A percentile compares a stretch with the other conserved stretches of the same genome.
These are phyloP conservation scores for Quillaja saponaria DNA, from an alignment of 306 rosid species.

Conservation along the genomic window DNA sequence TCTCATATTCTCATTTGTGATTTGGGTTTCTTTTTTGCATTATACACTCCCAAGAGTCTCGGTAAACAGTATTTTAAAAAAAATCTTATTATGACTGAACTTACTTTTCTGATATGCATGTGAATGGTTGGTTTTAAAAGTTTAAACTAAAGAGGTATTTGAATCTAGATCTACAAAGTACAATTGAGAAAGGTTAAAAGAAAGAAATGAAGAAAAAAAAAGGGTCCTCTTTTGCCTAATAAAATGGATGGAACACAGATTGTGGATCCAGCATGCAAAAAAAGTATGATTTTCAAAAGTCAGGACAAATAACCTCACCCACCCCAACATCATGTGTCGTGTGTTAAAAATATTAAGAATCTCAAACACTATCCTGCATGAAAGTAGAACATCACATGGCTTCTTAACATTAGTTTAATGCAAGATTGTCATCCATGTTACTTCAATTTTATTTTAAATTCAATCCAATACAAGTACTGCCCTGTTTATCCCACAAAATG, in stretches of 20 bases:
- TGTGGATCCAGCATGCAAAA: conserved; percentile 65
- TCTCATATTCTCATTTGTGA: no score
- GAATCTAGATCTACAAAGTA: conserved; percentile 24
- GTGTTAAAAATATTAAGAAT: conserved; percentile 35
- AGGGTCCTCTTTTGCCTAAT: conserved; percentile 14
- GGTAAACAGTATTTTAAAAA: no score
- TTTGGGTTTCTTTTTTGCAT: no score
- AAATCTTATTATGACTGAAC: conserved; percentile 34
- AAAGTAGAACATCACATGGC: conserved; percentile 54
- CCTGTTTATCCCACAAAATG: conserved; percentile 30
- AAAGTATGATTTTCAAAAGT: conserved; percentile 28
- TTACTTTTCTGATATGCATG: conserved; percentile 44
- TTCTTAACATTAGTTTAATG: conserved; percentile 34
- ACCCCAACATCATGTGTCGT: conserved; percentile 57
- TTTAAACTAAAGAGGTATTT: conserved; percentile 36
- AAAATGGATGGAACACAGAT: conserved; percentile 40
- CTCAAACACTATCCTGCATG: conserved; percentile 51
- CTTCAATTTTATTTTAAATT: conserved; percentile 30
- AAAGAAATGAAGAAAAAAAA: neutral
- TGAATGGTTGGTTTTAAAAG: conserved; percentile 46
- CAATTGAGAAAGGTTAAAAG: neutral
- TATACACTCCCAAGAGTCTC: no score
- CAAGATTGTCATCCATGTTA: conserved; percentile 12
- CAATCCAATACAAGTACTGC: conserved; percentile 31
- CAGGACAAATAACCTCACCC: conserved; percentile 35